phyloP scores from a whole-genome alignment of 306 rosid genomes.

The Phaseolus lunatus region DNA sequence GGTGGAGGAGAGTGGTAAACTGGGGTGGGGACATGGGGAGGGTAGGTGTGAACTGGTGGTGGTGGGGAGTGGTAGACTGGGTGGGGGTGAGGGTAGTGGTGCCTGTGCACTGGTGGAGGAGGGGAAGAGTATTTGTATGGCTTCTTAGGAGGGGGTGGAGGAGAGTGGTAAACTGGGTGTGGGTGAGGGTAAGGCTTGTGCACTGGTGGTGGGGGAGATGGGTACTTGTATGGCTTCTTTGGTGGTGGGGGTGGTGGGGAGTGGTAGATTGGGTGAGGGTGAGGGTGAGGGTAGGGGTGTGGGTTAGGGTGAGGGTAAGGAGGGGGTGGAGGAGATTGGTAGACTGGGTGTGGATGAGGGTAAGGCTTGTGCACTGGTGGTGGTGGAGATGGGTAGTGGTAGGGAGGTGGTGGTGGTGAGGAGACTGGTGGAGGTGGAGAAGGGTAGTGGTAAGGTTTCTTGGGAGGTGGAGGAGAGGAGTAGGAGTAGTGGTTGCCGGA shows the following conservation, averaged over 20 bases:
- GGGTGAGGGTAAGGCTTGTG: constrained; percentile 36
- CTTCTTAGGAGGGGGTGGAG: constrained; percentile 34
- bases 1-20: constrained; percentile 42
- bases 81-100: constrained; percentile 32
- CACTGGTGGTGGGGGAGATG: constrained; percentile 39
- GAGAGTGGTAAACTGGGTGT: constrained; percentile 44
- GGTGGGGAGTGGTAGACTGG: constrained; percentile 47
- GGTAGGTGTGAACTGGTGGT: constrained; percentile 33
- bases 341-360: constrained; percentile 35
- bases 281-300: constrained; percentile 26
- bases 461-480: constrained; percentile 56
- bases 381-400: constrained; percentile 27
- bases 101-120: constrained; percentile 16
- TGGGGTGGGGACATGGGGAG: constrained; percentile 33
- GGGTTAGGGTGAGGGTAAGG: constrained; percentile 24
- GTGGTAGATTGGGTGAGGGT: constrained; percentile 25
- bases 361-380: constrained; percentile 27
- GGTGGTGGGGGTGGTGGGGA: constrained; percentile 37
- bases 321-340: constrained; percentile 31
- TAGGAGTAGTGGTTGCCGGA: constrained; percentile 55
- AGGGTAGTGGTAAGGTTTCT: constrained; percentile 8
- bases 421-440: constrained; percentile 41
- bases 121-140: constrained; percentile 44
- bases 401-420: background rate
- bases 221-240: constrained; percentile 35